These are phyloP conservation scores for Nakaseomyces nivariensis DNA, from an alignment of 1,139 yeast genomes.

Conservation along the genomic window DNA sequence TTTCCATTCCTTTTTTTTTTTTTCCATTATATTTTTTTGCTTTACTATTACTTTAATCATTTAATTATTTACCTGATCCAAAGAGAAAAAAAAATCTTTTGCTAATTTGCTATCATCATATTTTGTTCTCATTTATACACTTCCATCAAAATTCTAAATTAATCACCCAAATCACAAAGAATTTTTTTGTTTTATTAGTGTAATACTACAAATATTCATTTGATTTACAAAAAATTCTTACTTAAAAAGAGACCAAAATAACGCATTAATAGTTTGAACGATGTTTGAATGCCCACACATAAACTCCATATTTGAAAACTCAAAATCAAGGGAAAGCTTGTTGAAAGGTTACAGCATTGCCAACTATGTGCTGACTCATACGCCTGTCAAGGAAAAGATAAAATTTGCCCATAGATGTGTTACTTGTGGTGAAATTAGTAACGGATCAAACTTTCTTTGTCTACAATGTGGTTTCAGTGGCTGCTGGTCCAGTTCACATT, in stretches of 20 bases:
- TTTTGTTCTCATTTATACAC: no score
- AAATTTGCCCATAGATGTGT: conserved; percentile 21
- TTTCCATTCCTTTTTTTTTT: not conserved
- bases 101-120: no score
- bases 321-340: conserved; percentile 21
- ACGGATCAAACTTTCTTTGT: conserved; percentile 54
- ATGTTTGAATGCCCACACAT: conserved; percentile 13
- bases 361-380: conserved; percentile 17
- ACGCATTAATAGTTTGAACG: no score
- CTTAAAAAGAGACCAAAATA: not conserved
- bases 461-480: conserved; percentile 79
- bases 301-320: conserved; percentile 21
- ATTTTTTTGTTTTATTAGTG: no score
- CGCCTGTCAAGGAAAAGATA: conserved; percentile 15
- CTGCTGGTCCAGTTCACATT: conserved; percentile 53
- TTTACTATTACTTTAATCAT: no score
- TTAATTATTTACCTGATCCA: no score
- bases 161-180: no score
- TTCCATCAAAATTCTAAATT: no score
- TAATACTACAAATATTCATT: no score
- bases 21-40: not conserved
- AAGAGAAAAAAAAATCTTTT: no score
- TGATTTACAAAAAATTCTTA: no score
- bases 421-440: conserved; percentile 29
- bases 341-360: conserved; percentile 23